Conservation (phyloP, 2,329 filamentous ascomycete species). For the Chalaropsis thielavioides region DNA sequence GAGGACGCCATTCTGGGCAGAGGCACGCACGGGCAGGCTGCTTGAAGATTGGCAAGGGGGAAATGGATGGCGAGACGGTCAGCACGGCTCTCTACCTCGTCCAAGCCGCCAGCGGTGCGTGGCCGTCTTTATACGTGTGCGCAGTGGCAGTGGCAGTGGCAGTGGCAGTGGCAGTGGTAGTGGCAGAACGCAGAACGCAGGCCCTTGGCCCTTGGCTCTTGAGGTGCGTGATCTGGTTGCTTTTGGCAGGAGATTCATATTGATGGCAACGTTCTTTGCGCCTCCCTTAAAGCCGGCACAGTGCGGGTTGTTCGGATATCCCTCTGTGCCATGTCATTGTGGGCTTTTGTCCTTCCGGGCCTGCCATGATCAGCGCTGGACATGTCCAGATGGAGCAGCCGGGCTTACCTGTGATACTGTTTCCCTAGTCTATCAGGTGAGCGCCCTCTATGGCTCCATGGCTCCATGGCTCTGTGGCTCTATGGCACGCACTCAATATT, state of each 20-base stretch:
- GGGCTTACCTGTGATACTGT: background rate
- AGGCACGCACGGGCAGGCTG: background rate
- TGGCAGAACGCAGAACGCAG: too few species aligned
- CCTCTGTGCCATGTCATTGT: background rate
- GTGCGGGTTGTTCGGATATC: background rate
- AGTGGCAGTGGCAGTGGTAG: too few species aligned
- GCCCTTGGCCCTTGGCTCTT: background rate
- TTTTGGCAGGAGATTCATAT: background rate
- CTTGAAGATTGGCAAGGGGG: background rate
- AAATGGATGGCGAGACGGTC: background rate
- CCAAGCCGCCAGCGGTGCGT: background rate
- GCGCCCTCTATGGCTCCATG: background rate
- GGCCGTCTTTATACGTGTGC: background rate
- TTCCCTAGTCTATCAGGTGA: background rate
- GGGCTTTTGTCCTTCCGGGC: background rate
- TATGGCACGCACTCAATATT: background rate
- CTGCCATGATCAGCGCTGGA: background rate
- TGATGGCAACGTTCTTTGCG: background rate
- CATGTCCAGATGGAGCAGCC: background rate
- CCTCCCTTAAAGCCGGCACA: background rate
- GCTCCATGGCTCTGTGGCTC: too few species aligned
- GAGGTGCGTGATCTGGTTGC: background rate
- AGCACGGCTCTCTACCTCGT: too few species aligned
- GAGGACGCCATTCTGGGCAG: background rate
- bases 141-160: too few species aligned